These are phyloP conservation scores for Alternaria consortialis DNA, from an alignment of 2,329 filamentous ascomycete species.

Conservation along the genomic window DNA sequence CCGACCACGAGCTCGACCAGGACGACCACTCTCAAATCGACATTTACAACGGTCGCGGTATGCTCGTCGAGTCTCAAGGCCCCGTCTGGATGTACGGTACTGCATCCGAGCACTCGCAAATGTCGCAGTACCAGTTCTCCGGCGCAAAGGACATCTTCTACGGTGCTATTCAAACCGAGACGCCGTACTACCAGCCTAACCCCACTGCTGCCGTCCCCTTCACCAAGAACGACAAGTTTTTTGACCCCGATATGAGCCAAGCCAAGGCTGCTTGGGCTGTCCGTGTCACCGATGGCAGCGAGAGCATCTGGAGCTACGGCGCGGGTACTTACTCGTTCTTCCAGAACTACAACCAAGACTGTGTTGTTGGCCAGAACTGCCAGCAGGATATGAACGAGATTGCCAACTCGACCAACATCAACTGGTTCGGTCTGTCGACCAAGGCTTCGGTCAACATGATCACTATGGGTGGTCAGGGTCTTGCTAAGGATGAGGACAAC, in stretches of 20 bases:
- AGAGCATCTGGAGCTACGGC: conserved; percentile 57
- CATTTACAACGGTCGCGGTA: conserved; percentile 87
- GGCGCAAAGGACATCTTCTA: conserved; percentile 69
- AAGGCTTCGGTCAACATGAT: conserved; percentile 62
- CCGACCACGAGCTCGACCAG: conserved; percentile 87
- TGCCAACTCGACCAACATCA: conserved; percentile 54
- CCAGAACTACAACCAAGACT: conserved; percentile 64
- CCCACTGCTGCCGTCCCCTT: conserved; percentile 69
- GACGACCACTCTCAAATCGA: conserved; percentile 77
- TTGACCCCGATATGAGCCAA: conserved; percentile 55
- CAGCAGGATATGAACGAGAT: conserved; percentile 61
- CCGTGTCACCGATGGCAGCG: conserved; percentile 50
- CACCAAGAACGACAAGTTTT: conserved; percentile 53
- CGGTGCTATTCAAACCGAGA: conserved; percentile 73
- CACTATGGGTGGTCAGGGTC: conserved; percentile 47
- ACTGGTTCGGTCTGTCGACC: conserved; percentile 58
- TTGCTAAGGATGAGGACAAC: conserved; percentile 56
- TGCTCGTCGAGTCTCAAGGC: conserved; percentile 79
- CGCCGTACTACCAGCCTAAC: conserved; percentile 75
- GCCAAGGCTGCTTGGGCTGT: conserved; percentile 58
- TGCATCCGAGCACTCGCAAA: conserved; percentile 69
- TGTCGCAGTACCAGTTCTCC: conserved; percentile 76
- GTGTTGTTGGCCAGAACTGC: conserved; percentile 58
- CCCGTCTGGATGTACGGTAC: conserved; percentile 79
- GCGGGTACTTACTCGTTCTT: conserved; percentile 68